Percentiles rank a stretch among this genome's conserved stretches.
Conservation (phyloP, 164 flowering plant genomes). For the Magnolia sinica region DNA sequence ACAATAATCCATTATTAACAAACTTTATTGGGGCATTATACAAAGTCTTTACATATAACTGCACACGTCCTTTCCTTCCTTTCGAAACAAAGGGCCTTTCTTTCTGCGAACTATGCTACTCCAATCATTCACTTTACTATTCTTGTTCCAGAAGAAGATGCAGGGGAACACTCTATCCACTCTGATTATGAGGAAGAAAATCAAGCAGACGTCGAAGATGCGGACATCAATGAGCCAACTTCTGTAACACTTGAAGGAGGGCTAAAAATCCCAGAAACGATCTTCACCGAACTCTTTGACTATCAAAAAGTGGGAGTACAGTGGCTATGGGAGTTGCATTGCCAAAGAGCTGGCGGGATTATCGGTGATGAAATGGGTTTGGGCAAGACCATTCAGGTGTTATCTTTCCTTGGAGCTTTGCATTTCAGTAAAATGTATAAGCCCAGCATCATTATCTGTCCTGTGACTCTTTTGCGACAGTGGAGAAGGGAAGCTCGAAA, state of each 20-base stretch:
- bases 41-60: background rate
- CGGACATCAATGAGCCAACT: conserved; percentile 34
- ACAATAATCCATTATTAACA: background rate
- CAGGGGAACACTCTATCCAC: conserved; percentile 19
- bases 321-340: conserved; percentile 99
- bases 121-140: background rate
- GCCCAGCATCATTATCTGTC: conserved; percentile 90
- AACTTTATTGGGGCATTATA: background rate
- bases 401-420: conserved; percentile 88
- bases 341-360: conserved; percentile 97
- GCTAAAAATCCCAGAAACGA: conserved; percentile 69
- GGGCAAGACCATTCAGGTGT: conserved; percentile 90
- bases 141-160: conserved; percentile 39
- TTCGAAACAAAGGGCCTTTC: background rate
- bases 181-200: conserved; percentile 49
- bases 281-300: conserved; percentile 79
- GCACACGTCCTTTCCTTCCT: background rate
- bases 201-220: conserved; percentile 36
- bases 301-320: conserved; percentile 98
- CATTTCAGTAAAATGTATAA: conserved; percentile 91
- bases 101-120: background rate
- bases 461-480: conserved; percentile 86
- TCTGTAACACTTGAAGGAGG: conserved; percentile 91
- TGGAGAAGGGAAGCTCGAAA: conserved; percentile 92
- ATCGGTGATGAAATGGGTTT: conserved; percentile 99